These are phyloP conservation scores for Paramecium sonneborni DNA, from an alignment of 73 alveolate genomes.

Conservation along the genomic window DNA sequence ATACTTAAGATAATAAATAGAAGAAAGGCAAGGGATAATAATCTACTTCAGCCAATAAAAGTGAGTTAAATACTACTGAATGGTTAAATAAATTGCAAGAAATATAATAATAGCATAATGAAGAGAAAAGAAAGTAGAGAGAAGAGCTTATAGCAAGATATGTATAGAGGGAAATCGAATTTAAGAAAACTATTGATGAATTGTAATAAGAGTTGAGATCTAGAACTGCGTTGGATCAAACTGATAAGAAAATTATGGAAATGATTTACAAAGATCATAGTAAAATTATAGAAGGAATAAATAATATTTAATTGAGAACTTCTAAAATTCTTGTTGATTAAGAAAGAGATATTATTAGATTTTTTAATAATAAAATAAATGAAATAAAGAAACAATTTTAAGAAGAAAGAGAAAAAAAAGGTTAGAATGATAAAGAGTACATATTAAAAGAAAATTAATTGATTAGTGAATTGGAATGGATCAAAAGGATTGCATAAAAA, in stretches of 20 bases:
- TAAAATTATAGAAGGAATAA: conserved; percentile 59
- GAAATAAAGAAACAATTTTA: conserved; percentile 65
- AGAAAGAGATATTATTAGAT: conserved; percentile 67
- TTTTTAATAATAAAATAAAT: conserved; percentile 61
- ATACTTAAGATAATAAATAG: background rate
- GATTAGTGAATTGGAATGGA: conserved; percentile 62
- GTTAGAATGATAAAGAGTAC: conserved; percentile 58
- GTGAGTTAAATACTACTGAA: conserved; percentile 71
- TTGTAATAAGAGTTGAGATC: conserved; percentile 68
- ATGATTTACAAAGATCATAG: conserved; percentile 51
- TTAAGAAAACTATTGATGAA: conserved; percentile 79
- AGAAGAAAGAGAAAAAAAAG: conserved; percentile 64
- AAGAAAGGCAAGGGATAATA: conserved; percentile 39
- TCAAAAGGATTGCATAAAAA: conserved; percentile 59
- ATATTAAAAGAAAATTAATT: conserved; percentile 49
- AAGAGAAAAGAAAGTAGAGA: conserved; percentile 58
- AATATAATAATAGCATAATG: conserved; percentile 56
- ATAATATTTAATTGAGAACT: conserved; percentile 43
- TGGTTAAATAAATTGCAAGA: conserved; percentile 73
- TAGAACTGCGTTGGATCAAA: conserved; percentile 57
- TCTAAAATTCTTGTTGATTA: conserved; percentile 61
- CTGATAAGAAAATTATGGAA: conserved; percentile 61
- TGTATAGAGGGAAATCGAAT: conserved; percentile 84
- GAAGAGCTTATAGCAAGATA: conserved; percentile 75
- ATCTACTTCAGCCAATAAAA: background rate